Percentiles rank a stretch among this genome's conserved stretches.
phyloP scores from a whole-genome alignment of 768 basidiomycete genomes.

The Kwoniella europaea region DNA sequence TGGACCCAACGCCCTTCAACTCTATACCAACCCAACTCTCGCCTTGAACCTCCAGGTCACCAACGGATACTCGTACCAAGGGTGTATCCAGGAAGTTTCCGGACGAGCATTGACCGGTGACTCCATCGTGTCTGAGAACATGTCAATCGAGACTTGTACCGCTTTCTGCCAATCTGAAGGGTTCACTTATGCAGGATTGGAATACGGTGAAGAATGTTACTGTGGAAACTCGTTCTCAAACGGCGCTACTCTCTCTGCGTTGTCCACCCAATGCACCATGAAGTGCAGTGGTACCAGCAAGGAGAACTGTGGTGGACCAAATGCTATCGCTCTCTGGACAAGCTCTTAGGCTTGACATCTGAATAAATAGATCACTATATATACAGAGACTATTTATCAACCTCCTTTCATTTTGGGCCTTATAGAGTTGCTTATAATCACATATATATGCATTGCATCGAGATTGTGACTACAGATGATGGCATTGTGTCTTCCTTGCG shows the following conservation, averaged over 20 bases:
- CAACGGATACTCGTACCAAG: slow-evolving; percentile 26
- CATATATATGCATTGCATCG: neutral
- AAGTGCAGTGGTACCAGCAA: slow-evolving; percentile 34
- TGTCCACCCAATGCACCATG: slow-evolving; percentile 37
- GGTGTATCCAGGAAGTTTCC: slow-evolving; percentile 35
- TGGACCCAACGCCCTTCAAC: slow-evolving; percentile 26
- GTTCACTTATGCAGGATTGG: slow-evolving; percentile 35
- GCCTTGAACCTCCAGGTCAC: slow-evolving; percentile 19
- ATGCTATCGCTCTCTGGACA: slow-evolving; percentile 26
- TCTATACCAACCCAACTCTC: slow-evolving; percentile 30
- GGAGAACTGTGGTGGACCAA: slow-evolving; percentile 34
- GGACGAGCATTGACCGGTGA: slow-evolving; percentile 41
- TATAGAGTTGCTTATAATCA: neutral
- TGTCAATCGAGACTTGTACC: slow-evolving; percentile 38
- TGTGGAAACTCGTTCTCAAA: slow-evolving; percentile 39
- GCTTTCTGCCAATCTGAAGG: slow-evolving; percentile 33
- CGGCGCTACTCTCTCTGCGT: slow-evolving; percentile 29
- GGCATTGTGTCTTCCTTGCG: no score
- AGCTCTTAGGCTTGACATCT: neutral
- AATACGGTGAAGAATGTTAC: slow-evolving; percentile 45
- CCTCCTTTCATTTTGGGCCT: neutral
- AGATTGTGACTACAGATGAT: no score
- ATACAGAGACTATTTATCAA: neutral
- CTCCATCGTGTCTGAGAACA: slow-evolving; percentile 21
- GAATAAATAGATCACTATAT: no score